A percentile compares a stretch with the other conserved stretches of the same genome.
Conservation (phyloP, 768 basidiomycete species). For the Asterophora parasitica region DNA sequence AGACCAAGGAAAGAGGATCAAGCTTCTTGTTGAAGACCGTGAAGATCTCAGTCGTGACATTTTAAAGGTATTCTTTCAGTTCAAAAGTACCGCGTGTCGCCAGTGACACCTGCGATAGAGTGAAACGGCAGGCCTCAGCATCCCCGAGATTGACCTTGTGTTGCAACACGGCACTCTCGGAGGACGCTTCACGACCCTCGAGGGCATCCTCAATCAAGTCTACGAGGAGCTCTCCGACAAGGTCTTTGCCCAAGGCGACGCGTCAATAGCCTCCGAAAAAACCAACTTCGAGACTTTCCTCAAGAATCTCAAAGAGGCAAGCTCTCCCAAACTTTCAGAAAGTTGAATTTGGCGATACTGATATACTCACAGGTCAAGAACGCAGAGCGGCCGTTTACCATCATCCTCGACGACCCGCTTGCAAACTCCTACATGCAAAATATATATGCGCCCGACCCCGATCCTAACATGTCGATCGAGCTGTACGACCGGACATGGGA, state of each 20-base stretch:
- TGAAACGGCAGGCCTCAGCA: constrained; percentile 83
- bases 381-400: constrained; percentile 76
- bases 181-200: constrained; percentile 95
- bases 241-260: constrained; percentile 73
- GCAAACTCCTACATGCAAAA: constrained; percentile 96
- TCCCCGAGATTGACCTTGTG: constrained; percentile 93
- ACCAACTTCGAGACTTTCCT: constrained; percentile 75
- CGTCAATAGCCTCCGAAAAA: constrained; percentile 42
- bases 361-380: constrained; percentile 57
- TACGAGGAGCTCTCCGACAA: constrained; percentile 94
- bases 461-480: constrained; percentile 87
- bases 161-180: constrained; percentile 93
- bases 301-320: constrained; percentile 64
- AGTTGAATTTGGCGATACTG: background rate
- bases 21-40: constrained; percentile 82
- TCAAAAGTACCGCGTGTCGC: background rate
- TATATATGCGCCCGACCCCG: constrained; percentile 94
- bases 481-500: constrained; percentile 80
- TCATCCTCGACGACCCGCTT: constrained; percentile 93
- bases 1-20: constrained; percentile 80
- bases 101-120: constrained; percentile 47
- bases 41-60: constrained; percentile 94
- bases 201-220: constrained; percentile 90
- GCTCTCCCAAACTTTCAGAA: constrained; percentile 15
- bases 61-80: constrained; percentile 64